Base-by-base conservation (phyloP, 2,329 filamentous ascomycete genomes). In the Xylaria hypoxylon region DNA sequence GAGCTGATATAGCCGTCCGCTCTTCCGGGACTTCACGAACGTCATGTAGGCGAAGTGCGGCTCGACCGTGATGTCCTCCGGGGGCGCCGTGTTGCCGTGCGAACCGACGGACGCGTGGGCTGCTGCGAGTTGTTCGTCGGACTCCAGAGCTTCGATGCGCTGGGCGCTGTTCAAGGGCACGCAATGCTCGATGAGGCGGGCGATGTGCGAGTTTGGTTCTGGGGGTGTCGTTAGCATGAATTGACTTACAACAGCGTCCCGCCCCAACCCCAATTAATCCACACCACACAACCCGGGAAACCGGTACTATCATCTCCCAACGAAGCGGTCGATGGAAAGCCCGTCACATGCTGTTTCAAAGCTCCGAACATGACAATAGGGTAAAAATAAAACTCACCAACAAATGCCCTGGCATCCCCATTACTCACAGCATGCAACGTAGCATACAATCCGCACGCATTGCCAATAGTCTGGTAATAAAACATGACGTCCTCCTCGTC, bases 381-480 rank as follows among this genome's bases (percentile, higher is more conserved):
- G 56, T 17, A 13, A 47, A 44, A 59, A 47, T 17, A 13, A 47
- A 44, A 59, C 75, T 70, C 77, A 69, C 67, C 64, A 2, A 69
- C 33, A 26, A 59, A 69, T 0, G 2, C 45, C 44, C 61, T 64
- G 17, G 68, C 62, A 17, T 55, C 62, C 2, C 68, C 68, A 44
- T 70, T 70, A 24, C 68, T 65, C 0, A 70, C 33, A n/a, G 68
- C 62, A 57, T 70, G 65, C 47, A 70, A 19, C 3, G 59, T 56
- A 7, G 68, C 68, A 24, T 33, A 68, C 10, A 66, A 26, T 2
- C 68, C 68, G 22, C 68, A 70, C 15, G 68, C 68, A 33, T 70
- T 68, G 1, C 59, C 68, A 15, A 70, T 68, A 7, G 68, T 70
- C 62, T 70, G 68, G 11, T 24, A 10, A 19, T 59, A 70, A 28